phyloP scores from a whole-genome alignment of 2,329 filamentous ascomycete genomes.

The Fusarium sacchari region DNA sequence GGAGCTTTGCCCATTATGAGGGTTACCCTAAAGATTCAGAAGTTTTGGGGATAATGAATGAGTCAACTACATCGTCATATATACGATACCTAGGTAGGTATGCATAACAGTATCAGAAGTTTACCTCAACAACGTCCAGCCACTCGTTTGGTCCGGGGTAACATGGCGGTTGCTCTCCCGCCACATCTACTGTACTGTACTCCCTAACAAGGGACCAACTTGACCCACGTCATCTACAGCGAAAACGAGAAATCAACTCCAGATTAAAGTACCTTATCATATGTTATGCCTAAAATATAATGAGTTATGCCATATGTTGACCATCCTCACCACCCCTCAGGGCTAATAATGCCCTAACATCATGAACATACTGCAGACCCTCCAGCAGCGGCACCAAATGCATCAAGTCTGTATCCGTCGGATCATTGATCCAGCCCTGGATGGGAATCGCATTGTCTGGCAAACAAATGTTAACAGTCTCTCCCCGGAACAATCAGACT shows the following conservation, averaged over 20 bases:
- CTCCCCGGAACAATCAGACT: not conserved
- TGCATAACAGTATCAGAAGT: not conserved
- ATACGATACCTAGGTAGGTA: too few relatives aligned
- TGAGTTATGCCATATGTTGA: constrained; percentile 61
- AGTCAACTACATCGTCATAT: not conserved
- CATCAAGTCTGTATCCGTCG: constrained; percentile 93
- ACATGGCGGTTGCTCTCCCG: constrained; percentile 8
- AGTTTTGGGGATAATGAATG: not conserved
- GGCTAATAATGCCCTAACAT: constrained; percentile 90
- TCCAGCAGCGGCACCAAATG: constrained; percentile 93
- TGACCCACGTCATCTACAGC: constrained; percentile 20
- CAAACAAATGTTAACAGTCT: constrained; percentile 12
- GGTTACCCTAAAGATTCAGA: not conserved
- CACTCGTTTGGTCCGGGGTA: not conserved
- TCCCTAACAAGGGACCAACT: not conserved
- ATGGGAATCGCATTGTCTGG: constrained; percentile 98
- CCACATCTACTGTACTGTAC: constrained; percentile 21
- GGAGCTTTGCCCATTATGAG: not conserved
- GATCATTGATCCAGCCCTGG: constrained; percentile 99
- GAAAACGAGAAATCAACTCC: constrained; percentile 18
- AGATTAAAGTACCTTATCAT: constrained; percentile 27
- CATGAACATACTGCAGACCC: constrained; percentile 94
- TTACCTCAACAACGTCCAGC: not conserved
- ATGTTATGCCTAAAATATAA: constrained; percentile 16
- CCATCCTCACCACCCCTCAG: constrained; percentile 86